Evolutionary conservation across 768 basidiomycete genomes (phyloP).

Genomic region (Termitomyces sp.): DNA sequence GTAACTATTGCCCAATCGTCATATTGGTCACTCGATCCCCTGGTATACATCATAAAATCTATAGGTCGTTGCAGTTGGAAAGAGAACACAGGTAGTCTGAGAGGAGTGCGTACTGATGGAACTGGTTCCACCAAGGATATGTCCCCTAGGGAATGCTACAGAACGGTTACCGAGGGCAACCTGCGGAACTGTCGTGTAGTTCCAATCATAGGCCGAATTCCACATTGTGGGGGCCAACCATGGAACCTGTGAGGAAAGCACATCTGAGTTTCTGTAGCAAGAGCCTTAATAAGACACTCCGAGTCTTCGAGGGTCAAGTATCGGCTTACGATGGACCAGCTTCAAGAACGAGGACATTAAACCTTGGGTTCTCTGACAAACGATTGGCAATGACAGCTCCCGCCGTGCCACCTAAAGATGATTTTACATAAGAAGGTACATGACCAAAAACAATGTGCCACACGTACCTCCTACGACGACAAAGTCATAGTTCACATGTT

Average conservation of each 20-base stretch:
- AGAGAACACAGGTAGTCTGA: background rate
- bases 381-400: conserved; percentile 18
- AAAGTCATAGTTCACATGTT: conserved; percentile 16
- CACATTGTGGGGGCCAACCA: conserved; percentile 12
- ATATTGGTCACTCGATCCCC: conserved; percentile 25
- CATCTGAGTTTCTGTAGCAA: background rate
- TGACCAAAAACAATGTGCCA: background rate
- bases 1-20: conserved; percentile 25
- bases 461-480: conserved; percentile 23
- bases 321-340: conserved; percentile 13
- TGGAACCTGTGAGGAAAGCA: conserved; percentile 9
- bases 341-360: conserved; percentile 16
- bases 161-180: conserved; percentile 19
- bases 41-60: conserved; percentile 21
- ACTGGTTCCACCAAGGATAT: conserved; percentile 28
- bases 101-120: conserved; percentile 23
- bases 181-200: conserved; percentile 33
- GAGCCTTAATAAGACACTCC: background rate
- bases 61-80: background rate
- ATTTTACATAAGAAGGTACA: background rate
- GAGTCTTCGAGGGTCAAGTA: background rate
- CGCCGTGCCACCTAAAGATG: conserved; percentile 17
- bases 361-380: conserved; percentile 12
- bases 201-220: conserved; percentile 26
- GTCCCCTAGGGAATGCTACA: conserved; percentile 24